These are phyloP conservation scores for Corchorus olitorius DNA, from an alignment of 345 rosid species.

Conservation along the genomic window DNA sequence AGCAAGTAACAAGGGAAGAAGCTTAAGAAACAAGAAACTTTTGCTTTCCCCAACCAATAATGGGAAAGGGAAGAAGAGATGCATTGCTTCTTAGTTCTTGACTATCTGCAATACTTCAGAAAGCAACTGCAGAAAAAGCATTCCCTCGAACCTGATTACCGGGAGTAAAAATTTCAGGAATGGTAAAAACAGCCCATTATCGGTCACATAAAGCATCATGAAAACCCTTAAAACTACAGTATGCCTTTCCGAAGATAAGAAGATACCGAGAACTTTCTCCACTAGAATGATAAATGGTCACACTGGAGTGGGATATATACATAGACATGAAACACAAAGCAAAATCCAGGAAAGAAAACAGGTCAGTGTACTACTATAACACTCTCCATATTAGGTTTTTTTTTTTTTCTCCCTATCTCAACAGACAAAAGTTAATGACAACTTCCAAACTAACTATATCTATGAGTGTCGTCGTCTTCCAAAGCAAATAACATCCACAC, in stretches of 20 bases:
- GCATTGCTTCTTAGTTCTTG: too few species aligned
- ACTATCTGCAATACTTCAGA: too few species aligned
- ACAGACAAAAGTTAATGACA: conserved; percentile 20
- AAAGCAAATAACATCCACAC: conserved; percentile 23
- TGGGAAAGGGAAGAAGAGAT: neutral
- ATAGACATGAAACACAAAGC: conserved; percentile 19
- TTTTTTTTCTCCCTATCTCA: conserved; percentile 9
- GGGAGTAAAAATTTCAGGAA: neutral
- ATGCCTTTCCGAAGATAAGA: conserved; percentile 23
- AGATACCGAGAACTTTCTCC: conserved; percentile 6
- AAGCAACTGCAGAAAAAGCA: neutral
- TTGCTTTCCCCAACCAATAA: too few species aligned
- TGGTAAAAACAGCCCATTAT: neutral
- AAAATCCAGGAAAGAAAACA: conserved; percentile 27
- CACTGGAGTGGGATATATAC: conserved; percentile 24
- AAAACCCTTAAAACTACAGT: neutral
- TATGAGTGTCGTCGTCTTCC: conserved; percentile 1
- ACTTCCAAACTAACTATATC: conserved; percentile 27
- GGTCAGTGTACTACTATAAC: conserved; percentile 30
- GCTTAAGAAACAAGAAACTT: too few species aligned
- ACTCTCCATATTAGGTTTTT: conserved; percentile 23
- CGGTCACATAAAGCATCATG: neutral
- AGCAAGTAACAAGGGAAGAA: too few species aligned
- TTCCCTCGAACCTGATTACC: neutral
- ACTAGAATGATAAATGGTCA: conserved; percentile 18